These are phyloP conservation scores for Crithidia acanthocephali DNA, from an alignment of 208 protist genomes.

Conservation along the genomic window DNA sequence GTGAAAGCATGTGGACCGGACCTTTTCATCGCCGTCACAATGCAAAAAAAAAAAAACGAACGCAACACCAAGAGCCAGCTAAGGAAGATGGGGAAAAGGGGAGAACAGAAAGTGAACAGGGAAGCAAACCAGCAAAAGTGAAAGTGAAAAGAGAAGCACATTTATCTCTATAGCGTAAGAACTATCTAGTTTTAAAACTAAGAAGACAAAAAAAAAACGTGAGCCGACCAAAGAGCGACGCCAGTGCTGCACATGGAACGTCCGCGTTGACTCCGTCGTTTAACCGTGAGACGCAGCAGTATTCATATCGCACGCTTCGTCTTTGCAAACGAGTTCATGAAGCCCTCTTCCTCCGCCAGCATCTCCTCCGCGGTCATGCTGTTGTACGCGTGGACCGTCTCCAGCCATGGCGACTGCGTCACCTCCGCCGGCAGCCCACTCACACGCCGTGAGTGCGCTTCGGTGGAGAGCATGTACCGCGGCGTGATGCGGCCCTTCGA, in stretches of 20 bases:
- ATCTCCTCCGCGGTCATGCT: conserved; percentile 46
- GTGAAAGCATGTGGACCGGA: no score
- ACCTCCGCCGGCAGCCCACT: background rate
- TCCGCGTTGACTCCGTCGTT: background rate
- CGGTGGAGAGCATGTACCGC: conserved; percentile 51
- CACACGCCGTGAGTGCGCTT: conserved; percentile 31
- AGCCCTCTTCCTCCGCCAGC: conserved; percentile 46
- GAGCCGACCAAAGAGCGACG: background rate
- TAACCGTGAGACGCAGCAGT: background rate
- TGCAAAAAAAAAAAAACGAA: no score
- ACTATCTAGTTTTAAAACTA: background rate
- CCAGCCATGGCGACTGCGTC: conserved; percentile 5
- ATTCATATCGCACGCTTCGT: conserved; percentile 22
- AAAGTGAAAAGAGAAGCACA: background rate
- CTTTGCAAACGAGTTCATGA: conserved; percentile 58
- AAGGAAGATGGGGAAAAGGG: no score
- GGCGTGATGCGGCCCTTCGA: conserved; percentile 22
- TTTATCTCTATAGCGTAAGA: background rate
- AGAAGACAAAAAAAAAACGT: background rate
- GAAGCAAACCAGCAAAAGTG: background rate
- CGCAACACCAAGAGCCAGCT: no score
- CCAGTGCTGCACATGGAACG: background rate
- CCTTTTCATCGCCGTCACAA: no score
- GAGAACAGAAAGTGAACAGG: no score
- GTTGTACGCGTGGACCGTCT: conserved; percentile 21